Percentiles rank a stretch among this genome's conserved stretches.
phyloP scores from a whole-genome alignment of 78 protist species.

The Pelomyxa schiedti region DNA sequence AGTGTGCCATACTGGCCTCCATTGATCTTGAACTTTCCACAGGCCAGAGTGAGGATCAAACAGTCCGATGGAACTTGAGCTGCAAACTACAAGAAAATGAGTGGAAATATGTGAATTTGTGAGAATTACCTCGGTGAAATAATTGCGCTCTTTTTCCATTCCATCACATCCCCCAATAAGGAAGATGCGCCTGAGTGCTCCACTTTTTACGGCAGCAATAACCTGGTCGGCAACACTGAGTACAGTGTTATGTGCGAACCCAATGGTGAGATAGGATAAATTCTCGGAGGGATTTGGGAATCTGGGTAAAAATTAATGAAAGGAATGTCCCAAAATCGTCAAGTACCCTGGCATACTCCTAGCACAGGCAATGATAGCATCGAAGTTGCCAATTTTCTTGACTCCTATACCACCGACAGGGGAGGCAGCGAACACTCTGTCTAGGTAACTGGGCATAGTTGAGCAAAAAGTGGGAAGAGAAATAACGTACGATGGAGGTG shows the following conservation, averaged over 20 bases:
- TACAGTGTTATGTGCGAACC: conserved; percentile 9
- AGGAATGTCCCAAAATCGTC: too few species aligned
- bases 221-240: conserved; percentile 30
- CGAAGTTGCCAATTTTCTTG: conserved; percentile 24
- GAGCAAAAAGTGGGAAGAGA: conserved; percentile 1
- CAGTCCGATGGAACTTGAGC: background rate
- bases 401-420: conserved; percentile 35
- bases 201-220: conserved; percentile 43
- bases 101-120: conserved; percentile 21
- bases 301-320: too few species aligned
- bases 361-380: too few species aligned
- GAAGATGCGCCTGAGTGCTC: conserved; percentile 45
- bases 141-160: conserved; percentile 37
- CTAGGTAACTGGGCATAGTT: too few species aligned
- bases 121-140: conserved; percentile 58
- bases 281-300: too few species aligned
- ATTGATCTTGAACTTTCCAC: conserved; percentile 63
- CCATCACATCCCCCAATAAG: conserved; percentile 87
- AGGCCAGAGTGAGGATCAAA: conserved; percentile 17
- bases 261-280: too few species aligned
- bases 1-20: conserved; percentile 27
- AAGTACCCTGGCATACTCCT: conserved; percentile 42
- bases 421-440: conserved; percentile 55
- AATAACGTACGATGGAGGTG: background rate
- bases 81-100: conserved; percentile 25